Conservation (phyloP, 2,329 filamentous ascomycete genomes). For the Colletotrichum sp. region DNA sequence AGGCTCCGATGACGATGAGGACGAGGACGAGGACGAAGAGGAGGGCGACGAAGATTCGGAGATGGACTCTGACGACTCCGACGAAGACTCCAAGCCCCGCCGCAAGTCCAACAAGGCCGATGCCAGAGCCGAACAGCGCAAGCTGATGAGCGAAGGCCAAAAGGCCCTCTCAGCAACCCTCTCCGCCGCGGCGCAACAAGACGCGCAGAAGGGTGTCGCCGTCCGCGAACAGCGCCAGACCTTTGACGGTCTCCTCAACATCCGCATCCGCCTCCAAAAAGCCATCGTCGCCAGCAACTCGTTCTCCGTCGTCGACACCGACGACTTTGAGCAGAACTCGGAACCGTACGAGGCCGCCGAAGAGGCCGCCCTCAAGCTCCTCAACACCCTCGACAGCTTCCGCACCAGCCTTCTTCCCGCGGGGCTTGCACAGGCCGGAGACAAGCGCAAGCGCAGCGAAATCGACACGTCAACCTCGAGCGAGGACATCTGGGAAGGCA, state of each 20-base stretch:
- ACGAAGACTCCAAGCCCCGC: conserved; percentile 26
- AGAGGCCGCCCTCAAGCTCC: conserved; percentile 81
- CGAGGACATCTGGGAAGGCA: conserved; percentile 73
- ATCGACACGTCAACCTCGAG: conserved; percentile 59
- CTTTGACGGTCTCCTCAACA: conserved; percentile 88
- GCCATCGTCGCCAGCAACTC: conserved; percentile 84
- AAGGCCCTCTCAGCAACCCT: conserved; percentile 67
- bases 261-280: conserved; percentile 92
- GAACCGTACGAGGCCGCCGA: conserved; percentile 78
- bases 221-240: conserved; percentile 85
- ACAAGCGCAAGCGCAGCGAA: conserved; percentile 66
- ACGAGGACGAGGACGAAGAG: conserved; percentile 36
- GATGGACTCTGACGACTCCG: conserved; percentile 30
- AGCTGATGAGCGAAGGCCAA: conserved; percentile 71
- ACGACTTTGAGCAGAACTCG: conserved; percentile 40
- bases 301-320: conserved; percentile 54
- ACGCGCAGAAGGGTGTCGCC: conserved; percentile 83
- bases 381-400: conserved; percentile 78
- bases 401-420: conserved; percentile 63
- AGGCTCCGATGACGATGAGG: conserved; percentile 27
- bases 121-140: conserved; percentile 64
- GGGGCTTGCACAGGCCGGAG: conserved; percentile 39
- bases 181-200: conserved; percentile 70
- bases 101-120: conserved; percentile 16
- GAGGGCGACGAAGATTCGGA: conserved; percentile 38